Evolutionary conservation across 495 filamentous ascomycete species (phyloP), one percentile per base, ranked within the genome.

Genomic region (Pyrenula aspistea): DNA sequence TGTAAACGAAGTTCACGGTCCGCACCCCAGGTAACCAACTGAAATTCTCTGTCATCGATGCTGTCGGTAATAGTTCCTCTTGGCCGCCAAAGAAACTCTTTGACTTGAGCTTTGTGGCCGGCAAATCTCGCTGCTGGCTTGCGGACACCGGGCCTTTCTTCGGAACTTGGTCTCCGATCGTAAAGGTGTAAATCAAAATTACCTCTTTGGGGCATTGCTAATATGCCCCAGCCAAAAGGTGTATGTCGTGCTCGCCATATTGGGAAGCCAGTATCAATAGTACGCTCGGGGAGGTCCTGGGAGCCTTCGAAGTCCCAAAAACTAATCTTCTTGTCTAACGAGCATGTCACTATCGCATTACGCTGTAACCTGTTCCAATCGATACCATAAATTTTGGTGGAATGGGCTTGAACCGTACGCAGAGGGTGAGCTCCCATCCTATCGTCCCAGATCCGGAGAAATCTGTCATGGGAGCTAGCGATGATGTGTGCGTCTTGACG

Each of bases 211-310:
- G 92, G 89, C 89, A 96, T 95, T 24, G 91, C 91, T 36, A 96
- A 68, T 4, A 96, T 71, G 23, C 91, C 91, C 67, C 81, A 84
- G 10, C 89, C 89, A 66, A 96, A 96, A 0, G 92, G 92, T 1
- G 92, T 94, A 62, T 96, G 91, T n/a, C 92, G 78, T 22, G 92
- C 91, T 58, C 92, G 76, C 90, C 90, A 95, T 22, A 95, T 85
- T 1, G 92, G 92, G 63, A 93, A 95, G 1, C 86, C 81, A 2
- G 91, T 90, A 24, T 77, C 73, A 25, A 96, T 88, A 20, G 88
- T 74, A 24, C 87, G 79, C 61, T 91, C 85, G 0, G 89, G 86
- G 4, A 71, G 68, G 58, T 87, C 81, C 12, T 77, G 70, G 24
- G 78, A 71, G 24, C 79, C 77, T 3, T 71, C 78, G 61, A 88